Percentiles rank a stretch among this genome's conserved stretches.
Conservation (phyloP, 2,329 filamentous ascomycete species). For the Aspergillus sp. region DNA sequence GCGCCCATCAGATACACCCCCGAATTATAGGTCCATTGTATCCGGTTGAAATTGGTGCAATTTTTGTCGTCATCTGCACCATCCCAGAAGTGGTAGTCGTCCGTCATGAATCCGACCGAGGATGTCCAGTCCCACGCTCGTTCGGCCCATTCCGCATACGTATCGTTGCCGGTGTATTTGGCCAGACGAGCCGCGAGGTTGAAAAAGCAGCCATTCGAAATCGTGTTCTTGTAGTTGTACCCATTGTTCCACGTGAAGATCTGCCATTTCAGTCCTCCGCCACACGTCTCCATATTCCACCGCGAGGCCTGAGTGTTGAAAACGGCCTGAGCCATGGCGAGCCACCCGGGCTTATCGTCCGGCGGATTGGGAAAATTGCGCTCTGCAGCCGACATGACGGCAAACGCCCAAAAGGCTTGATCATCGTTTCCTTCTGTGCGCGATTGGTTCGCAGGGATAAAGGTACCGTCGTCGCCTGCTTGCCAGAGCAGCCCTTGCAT, state of each 20-base stretch:
- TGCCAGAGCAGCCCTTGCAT: slow-evolving; percentile 40
- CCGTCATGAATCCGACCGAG: slow-evolving; percentile 51
- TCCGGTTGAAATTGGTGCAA: slow-evolving; percentile 52
- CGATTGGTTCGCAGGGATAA: slow-evolving; percentile 44
- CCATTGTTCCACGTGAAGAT: slow-evolving; percentile 36
- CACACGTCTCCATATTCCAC: slow-evolving; percentile 67
- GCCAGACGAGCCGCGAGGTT: slow-evolving; percentile 31
- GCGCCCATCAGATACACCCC: slow-evolving; percentile 57
- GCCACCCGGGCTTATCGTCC: slow-evolving; percentile 65
- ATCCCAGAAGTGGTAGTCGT: slow-evolving; percentile 55
- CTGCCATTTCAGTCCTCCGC: slow-evolving; percentile 61
- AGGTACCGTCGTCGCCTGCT: slow-evolving; percentile 36
- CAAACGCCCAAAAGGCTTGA: slow-evolving; percentile 59
- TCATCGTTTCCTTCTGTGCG: slow-evolving; percentile 55
- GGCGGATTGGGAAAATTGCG: slow-evolving; percentile 43
- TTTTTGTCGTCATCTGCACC: slow-evolving; percentile 53
- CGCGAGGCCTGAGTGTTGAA: slow-evolving; percentile 74
- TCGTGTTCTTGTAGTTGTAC: slow-evolving; percentile 36
- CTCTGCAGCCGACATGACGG: slow-evolving; percentile 58
- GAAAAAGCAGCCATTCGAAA: slow-evolving; percentile 35
- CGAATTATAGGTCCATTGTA: slow-evolving; percentile 59
- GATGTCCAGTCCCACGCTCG: slow-evolving; percentile 61
- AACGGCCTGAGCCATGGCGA: slow-evolving; percentile 74
- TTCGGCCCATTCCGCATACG: slow-evolving; percentile 62
- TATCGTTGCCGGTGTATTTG: slow-evolving; percentile 31